A percentile compares a stretch with the other conserved stretches of the same genome.
Evolutionary conservation across 192 early-diverging fungal species (phyloP).

Genomic region (Coemansia sp.): DNA sequence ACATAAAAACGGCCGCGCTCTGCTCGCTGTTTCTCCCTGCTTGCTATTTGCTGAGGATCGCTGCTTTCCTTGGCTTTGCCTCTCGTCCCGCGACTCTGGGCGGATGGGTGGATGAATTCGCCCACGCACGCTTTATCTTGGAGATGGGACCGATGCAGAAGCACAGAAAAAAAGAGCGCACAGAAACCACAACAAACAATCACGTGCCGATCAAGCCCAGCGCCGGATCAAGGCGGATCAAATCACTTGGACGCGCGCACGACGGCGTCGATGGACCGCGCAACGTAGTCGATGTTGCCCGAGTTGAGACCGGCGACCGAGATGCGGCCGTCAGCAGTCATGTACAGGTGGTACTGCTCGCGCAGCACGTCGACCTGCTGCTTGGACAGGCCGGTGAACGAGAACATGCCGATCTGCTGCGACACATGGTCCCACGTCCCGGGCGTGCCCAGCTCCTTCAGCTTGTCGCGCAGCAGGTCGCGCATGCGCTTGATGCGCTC

Average conservation of each 20-base stretch:
- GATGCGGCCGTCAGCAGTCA: constrained; percentile 94
- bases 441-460: constrained; percentile 75
- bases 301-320: constrained; percentile 92
- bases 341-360: constrained; percentile 86
- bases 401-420: constrained; percentile 99
- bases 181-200: too few species aligned
- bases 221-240: too few species aligned
- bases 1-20: too few species aligned
- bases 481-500: constrained; percentile 90
- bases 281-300: constrained; percentile 85
- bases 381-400: constrained; percentile 81
- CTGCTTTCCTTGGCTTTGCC: too few species aligned
- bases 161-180: constrained; percentile 3
- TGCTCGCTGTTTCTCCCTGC: too few species aligned
- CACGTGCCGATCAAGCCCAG: too few species aligned
- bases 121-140: too few species aligned
- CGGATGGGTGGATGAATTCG: too few species aligned
- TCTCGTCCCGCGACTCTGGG: too few species aligned
- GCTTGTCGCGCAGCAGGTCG: constrained; percentile 56
- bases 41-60: too few species aligned
- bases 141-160: too few species aligned
- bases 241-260: constrained; percentile 64
- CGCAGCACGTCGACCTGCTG: constrained; percentile 75
- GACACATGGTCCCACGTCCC: constrained; percentile 95
- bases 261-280: constrained; percentile 84